Evolutionary conservation across 345 rosid species (phyloP), one percentile per base, ranked within the genome.

Genomic region (Populus tremula): DNA sequence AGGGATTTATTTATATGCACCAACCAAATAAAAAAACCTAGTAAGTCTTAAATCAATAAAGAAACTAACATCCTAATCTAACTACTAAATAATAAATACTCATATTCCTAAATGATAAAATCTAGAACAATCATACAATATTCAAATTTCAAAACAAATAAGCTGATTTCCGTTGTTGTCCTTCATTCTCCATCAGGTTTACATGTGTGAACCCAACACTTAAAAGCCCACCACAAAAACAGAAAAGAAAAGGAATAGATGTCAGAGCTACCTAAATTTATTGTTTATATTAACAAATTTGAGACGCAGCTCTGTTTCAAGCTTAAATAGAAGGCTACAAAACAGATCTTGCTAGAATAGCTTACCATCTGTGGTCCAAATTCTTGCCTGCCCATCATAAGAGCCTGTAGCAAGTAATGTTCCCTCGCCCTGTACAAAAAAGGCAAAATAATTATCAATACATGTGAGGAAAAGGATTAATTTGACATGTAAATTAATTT

Each of bases 321-420:
- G 53, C 13, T 17, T 50, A 80, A 71, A 67, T 20, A 41, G 7
- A 23, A 33, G 33, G 27, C 2, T 8, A 64, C 5, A 38, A 70
- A 75, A 53, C 47, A 62, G 68, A 36, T 20, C 23, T 33, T 47
- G 54, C 9, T 14, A 50, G 59, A 67, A 29, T 69, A 82, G 66
- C 90, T 81, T 85, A 93, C 98, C 99, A 82, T 82, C 88, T 75
- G 88, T 83, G 76, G 79, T 87, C 98, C 98, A 96, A 70, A 96
- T 90, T 87, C 99, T 92, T 31, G 98, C 97, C 84, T 93, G 99
- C 74, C 98, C 97, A 83, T 96, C 98, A 82, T 90, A 96, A 49
- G 99, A 96, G 78, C 98, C 99, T 3, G 97, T 96, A 33, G 99
- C 99, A 79, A 96, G 97, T 78, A 91, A 86, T 70, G 96, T 92